Conservation (phyloP, 2,329 filamentous ascomycete genomes). For the Ophiocordyceps robertsii region DNA sequence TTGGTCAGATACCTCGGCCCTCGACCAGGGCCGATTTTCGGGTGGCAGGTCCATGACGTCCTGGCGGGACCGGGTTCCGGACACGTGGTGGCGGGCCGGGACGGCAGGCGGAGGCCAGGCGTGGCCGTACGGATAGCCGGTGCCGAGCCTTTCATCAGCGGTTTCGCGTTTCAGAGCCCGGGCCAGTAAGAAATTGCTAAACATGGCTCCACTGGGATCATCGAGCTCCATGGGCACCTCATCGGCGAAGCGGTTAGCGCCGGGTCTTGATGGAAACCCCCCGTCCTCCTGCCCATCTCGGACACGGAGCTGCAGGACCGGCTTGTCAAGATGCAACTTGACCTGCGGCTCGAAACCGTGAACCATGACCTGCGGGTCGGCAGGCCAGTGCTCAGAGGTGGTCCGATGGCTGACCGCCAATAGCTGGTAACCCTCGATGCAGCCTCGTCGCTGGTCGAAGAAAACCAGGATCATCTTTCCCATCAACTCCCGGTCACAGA, state of each 20-base stretch:
- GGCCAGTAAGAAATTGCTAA: slow-evolving; percentile 56
- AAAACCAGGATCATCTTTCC: slow-evolving; percentile 66
- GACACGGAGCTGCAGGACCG: slow-evolving; percentile 45
- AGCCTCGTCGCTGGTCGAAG: slow-evolving; percentile 58
- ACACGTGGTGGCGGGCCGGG: slow-evolving; percentile 45
- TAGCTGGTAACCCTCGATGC: slow-evolving; percentile 70
- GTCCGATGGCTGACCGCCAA: slow-evolving; percentile 48
- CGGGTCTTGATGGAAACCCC: slow-evolving; percentile 8
- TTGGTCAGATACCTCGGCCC: slow-evolving; percentile 50
- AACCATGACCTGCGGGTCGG: slow-evolving; percentile 52
- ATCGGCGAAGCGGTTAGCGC: slow-evolving; percentile 27
- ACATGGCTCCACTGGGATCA: slow-evolving; percentile 33
- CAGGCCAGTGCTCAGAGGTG: slow-evolving; percentile 49
- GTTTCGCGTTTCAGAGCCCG: slow-evolving; percentile 28
- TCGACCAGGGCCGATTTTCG: slow-evolving; percentile 28
- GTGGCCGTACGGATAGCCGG: slow-evolving; percentile 30
- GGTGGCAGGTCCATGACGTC: slow-evolving; percentile 12
- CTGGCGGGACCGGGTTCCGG: slow-evolving; percentile 15
- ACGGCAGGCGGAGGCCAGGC: slow-evolving; percentile 68
- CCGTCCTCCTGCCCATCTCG: slow-evolving; percentile 9
- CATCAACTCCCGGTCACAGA: slow-evolving; percentile 58
- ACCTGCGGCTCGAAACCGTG: slow-evolving; percentile 60
- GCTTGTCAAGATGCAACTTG: slow-evolving; percentile 60
- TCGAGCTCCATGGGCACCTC: slow-evolving; percentile 41
- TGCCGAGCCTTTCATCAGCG: slow-evolving; percentile 14